Conservation (phyloP, 257 asterid genomes). For the Nicotiana sylvestris region DNA sequence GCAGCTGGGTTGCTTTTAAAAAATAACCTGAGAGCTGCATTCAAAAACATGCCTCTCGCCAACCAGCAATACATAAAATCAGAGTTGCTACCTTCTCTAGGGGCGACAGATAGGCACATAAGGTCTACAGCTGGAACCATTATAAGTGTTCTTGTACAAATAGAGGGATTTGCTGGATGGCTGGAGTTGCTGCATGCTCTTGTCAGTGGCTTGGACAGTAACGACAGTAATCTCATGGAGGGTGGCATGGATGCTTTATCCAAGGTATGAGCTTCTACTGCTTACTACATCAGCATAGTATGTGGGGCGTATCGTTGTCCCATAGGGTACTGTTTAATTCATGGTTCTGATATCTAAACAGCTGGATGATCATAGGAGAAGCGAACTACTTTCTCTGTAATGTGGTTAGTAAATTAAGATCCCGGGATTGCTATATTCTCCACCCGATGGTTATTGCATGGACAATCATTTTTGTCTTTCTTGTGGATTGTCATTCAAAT, state of each 20-base stretch:
- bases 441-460: background rate
- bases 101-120: conserved; percentile 76
- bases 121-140: conserved; percentile 96
- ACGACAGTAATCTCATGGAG: conserved; percentile 82
- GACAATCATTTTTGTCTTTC: background rate
- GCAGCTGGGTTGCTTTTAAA: conserved; percentile 95
- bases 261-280: conserved; percentile 46
- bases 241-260: conserved; percentile 99
- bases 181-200: conserved; percentile 88
- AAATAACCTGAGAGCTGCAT: conserved; percentile 65
- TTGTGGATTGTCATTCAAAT: background rate
- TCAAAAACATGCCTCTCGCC: conserved; percentile 54
- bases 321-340: background rate
- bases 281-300: background rate
- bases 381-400: background rate
- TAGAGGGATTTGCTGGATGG: conserved; percentile 80
- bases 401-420: background rate
- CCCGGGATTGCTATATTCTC: background rate
- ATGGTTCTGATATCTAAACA: background rate
- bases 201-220: conserved; percentile 85
- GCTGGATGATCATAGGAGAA: background rate
- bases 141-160: conserved; percentile 81
- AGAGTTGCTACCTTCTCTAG: conserved; percentile 84
- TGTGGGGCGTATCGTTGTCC: background rate
- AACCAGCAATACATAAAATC: conserved; percentile 74